Evolutionary conservation across 768 basidiomycete species (phyloP).

Genomic region (Russula ochroleuca): DNA sequence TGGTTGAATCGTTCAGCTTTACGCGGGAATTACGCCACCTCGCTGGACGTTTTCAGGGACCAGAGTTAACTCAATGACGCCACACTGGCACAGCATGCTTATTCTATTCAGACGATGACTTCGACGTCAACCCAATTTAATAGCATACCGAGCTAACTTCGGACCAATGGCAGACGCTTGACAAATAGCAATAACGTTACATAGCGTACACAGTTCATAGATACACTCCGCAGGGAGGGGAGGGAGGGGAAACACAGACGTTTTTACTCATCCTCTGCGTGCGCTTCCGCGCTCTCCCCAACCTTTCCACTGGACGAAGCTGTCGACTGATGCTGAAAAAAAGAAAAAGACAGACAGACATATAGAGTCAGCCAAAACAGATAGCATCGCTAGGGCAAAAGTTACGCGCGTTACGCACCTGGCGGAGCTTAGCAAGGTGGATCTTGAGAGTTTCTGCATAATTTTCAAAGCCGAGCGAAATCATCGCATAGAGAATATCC

Average conservation of each 20-base stretch:
- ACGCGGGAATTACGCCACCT: too few relatives aligned
- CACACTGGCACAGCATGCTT: background rate
- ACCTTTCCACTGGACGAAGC: slow-evolving; percentile 26
- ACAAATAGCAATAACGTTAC: slow-evolving; percentile 26
- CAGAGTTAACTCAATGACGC: background rate
- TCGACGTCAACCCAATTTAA: background rate
- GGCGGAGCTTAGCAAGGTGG: slow-evolving; percentile 83
- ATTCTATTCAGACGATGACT: background rate
- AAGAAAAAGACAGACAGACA: background rate
- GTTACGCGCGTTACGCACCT: slow-evolving; percentile 43
- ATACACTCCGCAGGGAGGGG: slow-evolving; percentile 10
- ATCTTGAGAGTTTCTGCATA: slow-evolving; percentile 91
- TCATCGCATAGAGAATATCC: slow-evolving; percentile 95
- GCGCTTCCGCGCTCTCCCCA: slow-evolving; percentile 16
- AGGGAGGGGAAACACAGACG: background rate
- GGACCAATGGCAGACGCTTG: background rate
- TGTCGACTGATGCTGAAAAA: slow-evolving; percentile 25
- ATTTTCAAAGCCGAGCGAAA: slow-evolving; percentile 87
- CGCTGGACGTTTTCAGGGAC: slow-evolving; percentile 2
- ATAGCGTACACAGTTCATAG: slow-evolving; percentile 23
- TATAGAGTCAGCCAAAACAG: background rate
- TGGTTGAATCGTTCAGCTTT: too few relatives aligned
- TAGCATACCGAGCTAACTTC: background rate
- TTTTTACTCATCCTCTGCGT: slow-evolving; percentile 23
- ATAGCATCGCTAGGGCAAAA: too few relatives aligned